Conservation (phyloP, 139 green algal species). For the Chlorella sp. region DNA sequence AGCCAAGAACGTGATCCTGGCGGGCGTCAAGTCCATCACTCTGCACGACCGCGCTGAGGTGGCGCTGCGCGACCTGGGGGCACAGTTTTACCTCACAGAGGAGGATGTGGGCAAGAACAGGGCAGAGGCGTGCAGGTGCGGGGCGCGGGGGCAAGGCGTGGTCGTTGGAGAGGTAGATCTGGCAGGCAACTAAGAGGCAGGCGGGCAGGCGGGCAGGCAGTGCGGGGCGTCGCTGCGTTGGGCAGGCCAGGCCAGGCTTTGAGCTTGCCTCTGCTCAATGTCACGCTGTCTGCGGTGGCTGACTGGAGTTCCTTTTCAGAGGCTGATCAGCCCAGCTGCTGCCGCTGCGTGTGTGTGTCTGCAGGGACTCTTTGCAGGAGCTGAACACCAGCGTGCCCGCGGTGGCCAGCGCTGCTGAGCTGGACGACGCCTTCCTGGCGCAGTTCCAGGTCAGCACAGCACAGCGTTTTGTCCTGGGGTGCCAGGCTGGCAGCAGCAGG, state of each 20-base stretch:
- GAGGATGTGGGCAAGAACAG: conserved; percentile 90
- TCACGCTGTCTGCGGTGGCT: background rate
- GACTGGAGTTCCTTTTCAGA: no score
- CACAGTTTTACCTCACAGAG: conserved; percentile 97
- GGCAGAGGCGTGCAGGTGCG: conserved; percentile 83
- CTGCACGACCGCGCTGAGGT: conserved; percentile 81
- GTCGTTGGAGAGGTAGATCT: background rate
- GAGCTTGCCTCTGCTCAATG: background rate
- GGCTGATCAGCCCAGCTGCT: background rate
- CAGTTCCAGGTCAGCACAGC: conserved; percentile 76
- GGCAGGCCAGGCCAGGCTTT: no score
- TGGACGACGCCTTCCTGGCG: conserved; percentile 75
- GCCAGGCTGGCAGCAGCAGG: background rate
- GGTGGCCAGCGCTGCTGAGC: conserved; percentile 49
- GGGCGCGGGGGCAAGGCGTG: background rate
- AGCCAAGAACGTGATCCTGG: conserved; percentile 99
- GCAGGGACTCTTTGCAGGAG: conserved; percentile 88
- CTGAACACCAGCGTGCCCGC: conserved; percentile 94
- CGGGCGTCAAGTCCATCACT: conserved; percentile 92
- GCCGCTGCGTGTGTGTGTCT: background rate
- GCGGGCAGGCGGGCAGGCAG: background rate
- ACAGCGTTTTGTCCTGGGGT: background rate
- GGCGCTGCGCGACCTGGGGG: conserved; percentile 76
- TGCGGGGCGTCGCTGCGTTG: background rate
- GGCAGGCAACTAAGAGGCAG: background rate